Evolutionary conservation across 2,329 filamentous ascomycete species (phyloP).

Genomic region (Dothistroma pini): DNA sequence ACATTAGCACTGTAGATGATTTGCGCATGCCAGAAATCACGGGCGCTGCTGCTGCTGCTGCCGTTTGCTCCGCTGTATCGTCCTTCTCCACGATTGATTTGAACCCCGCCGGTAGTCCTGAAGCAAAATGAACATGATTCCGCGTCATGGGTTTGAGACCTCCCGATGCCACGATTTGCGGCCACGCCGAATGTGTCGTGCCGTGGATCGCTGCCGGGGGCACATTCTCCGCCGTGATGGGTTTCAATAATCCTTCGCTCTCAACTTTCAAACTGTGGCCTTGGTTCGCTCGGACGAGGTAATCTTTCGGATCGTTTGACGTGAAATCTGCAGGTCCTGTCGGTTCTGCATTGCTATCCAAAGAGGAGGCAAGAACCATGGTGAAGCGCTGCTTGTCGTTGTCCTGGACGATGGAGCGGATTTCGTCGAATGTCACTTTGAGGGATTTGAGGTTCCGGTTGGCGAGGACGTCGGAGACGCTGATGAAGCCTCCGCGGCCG

Average conservation of each 20-base stretch:
- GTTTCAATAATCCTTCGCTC: constrained; percentile 65
- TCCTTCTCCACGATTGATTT: constrained; percentile 33
- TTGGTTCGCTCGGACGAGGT: constrained; percentile 91
- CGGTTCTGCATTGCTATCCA: constrained; percentile 17
- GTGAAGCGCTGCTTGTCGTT: constrained; percentile 92
- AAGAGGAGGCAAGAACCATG: constrained; percentile 55
- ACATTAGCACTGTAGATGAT: constrained; percentile 63
- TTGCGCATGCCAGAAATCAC: constrained; percentile 52
- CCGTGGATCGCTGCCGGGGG: constrained; percentile 68
- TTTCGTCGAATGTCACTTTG: constrained; percentile 69
- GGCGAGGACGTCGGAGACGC: constrained; percentile 55
- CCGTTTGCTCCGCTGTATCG: constrained; percentile 1
- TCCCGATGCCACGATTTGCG: constrained; percentile 67
- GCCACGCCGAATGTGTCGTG: constrained; percentile 80
- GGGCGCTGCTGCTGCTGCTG: constrained; percentile 40
- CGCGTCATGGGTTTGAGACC: constrained; percentile 77
- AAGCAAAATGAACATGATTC: constrained; percentile 87
- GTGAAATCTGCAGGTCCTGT: constrained; percentile 21
- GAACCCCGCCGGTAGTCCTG: constrained; percentile 59
- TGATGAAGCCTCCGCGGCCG: constrained; percentile 57
- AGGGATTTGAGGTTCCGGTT: constrained; percentile 63
- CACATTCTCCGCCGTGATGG: constrained; percentile 52
- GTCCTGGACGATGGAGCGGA: constrained; percentile 63
- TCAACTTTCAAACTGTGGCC: constrained; percentile 81
- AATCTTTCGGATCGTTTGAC: constrained; percentile 57